Evolutionary conservation across 2,329 filamentous ascomycete genomes (phyloP).

Genomic region (Hypomyces perniciosus): DNA sequence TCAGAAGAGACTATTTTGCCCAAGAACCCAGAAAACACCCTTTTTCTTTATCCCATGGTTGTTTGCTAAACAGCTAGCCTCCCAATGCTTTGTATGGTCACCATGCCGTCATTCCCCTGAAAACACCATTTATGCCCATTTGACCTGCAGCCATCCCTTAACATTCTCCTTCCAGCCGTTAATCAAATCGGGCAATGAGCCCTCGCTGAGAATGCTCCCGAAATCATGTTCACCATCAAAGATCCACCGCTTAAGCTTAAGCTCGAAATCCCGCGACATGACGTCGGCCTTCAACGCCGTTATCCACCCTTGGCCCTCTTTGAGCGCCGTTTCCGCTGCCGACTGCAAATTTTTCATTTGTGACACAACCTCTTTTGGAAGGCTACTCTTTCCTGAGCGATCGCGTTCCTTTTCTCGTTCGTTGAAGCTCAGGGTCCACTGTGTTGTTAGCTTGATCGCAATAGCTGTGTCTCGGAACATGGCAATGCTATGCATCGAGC

Average conservation of each 20-base stretch:
- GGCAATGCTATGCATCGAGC: constrained; percentile 31
- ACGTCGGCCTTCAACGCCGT: constrained; percentile 25
- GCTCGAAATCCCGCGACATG: constrained; percentile 7
- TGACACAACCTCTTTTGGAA: constrained; percentile 32
- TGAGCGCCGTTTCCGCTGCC: constrained; percentile 25
- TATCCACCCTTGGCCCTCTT: constrained; percentile 27
- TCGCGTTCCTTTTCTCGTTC: constrained; percentile 36
- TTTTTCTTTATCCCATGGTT: no score
- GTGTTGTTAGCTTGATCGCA: constrained; percentile 26
- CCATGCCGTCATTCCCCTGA: no score
- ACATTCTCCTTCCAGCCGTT: constrained; percentile 30
- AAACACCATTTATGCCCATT: constrained; percentile 23
- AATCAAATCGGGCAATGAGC: constrained; percentile 22
- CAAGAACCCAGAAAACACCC: no score
- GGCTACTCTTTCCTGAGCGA: constrained; percentile 31
- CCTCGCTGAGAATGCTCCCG: constrained; percentile 21
- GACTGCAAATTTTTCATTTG: constrained; percentile 29
- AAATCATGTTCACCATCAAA: constrained; percentile 21
- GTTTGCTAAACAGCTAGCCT: neutral
- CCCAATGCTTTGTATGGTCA: no score
- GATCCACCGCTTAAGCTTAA: constrained; percentile 22
- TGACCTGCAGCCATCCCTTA: constrained; percentile 29
- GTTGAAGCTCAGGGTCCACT: constrained; percentile 31
- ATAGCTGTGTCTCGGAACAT: constrained; percentile 33
- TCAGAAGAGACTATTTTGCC: no score